Evolutionary conservation across 169 alveolate genomes (phyloP).

Genomic region (Miamiensis avidus): DNA sequence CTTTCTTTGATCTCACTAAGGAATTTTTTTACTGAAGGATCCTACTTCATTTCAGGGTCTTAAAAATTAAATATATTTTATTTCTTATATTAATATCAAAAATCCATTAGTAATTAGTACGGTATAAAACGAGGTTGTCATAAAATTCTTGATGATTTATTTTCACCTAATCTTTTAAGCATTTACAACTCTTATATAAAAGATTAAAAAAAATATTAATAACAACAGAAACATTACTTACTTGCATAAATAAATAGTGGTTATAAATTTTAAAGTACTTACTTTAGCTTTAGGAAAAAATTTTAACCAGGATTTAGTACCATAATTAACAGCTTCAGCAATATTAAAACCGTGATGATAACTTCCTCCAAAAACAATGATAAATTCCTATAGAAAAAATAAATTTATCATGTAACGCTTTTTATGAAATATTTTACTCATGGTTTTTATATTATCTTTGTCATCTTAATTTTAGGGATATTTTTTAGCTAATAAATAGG

Average conservation of each 20-base stretch:
- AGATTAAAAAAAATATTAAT: too few relatives aligned
- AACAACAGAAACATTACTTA: not conserved
- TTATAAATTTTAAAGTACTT: not conserved
- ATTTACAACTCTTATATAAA: not conserved
- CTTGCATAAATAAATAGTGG: too few relatives aligned
- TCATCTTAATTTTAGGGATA: conserved; percentile 77
- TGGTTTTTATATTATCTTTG: conserved; percentile 76
- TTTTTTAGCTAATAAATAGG: conserved; percentile 79
- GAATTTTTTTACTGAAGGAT: not conserved
- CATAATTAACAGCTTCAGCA: conserved; percentile 96
- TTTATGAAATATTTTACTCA: conserved; percentile 55
- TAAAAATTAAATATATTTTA: too few relatives aligned
- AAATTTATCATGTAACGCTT: too few relatives aligned
- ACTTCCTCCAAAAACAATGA: conserved; percentile 89
- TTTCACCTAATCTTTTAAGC: not conserved
- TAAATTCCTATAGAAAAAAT: conserved; percentile 56
- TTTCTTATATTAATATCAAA: too few relatives aligned
- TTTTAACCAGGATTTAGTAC: conserved; percentile 88
- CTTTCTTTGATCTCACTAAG: not conserved
- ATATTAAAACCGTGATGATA: conserved; percentile 95
- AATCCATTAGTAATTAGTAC: not conserved
- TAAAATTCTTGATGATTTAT: not conserved
- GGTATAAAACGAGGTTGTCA: not conserved
- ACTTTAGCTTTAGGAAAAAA: conserved; percentile 31
- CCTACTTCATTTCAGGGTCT: not conserved